A percentile compares a stretch with the other conserved stretches of the same genome.
Conservation (phyloP, 2,329 filamentous ascomycete genomes). For the Coniella vitis region DNA sequence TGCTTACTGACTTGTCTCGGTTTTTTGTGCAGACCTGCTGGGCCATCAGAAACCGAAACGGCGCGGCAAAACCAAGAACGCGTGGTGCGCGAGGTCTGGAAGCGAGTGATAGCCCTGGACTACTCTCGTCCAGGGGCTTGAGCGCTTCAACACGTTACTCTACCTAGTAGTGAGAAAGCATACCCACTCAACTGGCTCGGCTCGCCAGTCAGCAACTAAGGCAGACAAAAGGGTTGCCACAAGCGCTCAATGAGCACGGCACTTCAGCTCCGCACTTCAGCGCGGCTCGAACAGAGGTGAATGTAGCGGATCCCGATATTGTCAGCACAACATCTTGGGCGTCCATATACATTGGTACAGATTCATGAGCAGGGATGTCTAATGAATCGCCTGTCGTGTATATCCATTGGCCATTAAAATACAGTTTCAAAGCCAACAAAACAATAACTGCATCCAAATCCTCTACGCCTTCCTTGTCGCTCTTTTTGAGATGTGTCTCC, state of each 20-base stretch:
- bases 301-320: constrained; percentile 1
- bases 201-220: too few species aligned
- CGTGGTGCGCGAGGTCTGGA: constrained; percentile 67
- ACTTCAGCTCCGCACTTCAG: too few species aligned
- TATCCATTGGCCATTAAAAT: constrained; percentile 3
- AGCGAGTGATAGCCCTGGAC: constrained; percentile 57
- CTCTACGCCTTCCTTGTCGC: background rate
- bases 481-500: background rate
- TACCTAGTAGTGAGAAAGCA: background rate
- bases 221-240: background rate
- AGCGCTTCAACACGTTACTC: background rate
- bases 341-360: constrained; percentile 11
- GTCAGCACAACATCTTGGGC: background rate
- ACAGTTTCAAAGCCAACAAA: background rate
- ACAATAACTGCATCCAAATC: too few species aligned
- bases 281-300: constrained; percentile 35
- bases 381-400: constrained; percentile 4
- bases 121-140: constrained; percentile 58
- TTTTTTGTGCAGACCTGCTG: constrained; percentile 49
- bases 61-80: constrained; percentile 62
- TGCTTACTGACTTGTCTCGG: background rate
- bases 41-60: constrained; percentile 52
- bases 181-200: too few species aligned
- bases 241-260: background rate
- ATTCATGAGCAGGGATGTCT: constrained; percentile 13